Conservation (phyloP, 768 basidiomycete species). For the Podaxis sp. region DNA sequence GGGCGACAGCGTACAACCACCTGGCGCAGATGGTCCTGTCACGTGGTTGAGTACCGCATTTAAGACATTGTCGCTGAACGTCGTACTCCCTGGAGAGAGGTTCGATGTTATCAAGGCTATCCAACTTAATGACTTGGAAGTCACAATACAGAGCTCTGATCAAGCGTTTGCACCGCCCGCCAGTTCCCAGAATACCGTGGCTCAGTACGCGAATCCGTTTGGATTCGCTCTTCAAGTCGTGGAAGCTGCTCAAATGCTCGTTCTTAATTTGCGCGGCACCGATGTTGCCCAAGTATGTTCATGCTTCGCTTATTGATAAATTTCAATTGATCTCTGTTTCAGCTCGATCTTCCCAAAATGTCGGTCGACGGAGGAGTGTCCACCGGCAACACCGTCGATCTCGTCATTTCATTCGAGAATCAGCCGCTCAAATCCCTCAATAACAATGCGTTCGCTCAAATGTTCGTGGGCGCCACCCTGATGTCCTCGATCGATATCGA, state of each 20-base stretch:
- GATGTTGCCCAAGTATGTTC: conserved; percentile 51
- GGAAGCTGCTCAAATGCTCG: conserved; percentile 52
- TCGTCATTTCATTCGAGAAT: conserved; percentile 56
- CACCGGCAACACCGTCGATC: conserved; percentile 63
- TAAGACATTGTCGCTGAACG: conserved; percentile 58
- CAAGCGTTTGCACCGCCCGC: conserved; percentile 62
- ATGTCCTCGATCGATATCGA: conserved; percentile 39
- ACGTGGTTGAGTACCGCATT: conserved; percentile 71
- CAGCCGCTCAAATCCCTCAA: conserved; percentile 56
- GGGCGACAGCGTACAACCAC: conserved; percentile 61
- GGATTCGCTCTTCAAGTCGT: conserved; percentile 71
- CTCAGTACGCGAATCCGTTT: conserved; percentile 70
- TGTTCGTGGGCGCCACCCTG: conserved; percentile 63
- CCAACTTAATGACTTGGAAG: conserved; percentile 50
- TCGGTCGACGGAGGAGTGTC: conserved; percentile 59
- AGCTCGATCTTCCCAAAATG: conserved; percentile 52
- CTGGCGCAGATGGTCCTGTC: conserved; percentile 48
- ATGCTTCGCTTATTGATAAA: background rate
- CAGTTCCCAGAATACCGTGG: conserved; percentile 52
- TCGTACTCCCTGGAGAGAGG: conserved; percentile 60
- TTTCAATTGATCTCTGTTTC: background rate
- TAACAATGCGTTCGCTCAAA: conserved; percentile 47
- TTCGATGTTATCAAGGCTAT: conserved; percentile 68
- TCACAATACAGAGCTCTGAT: conserved; percentile 48
- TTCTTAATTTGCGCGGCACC: conserved; percentile 43